Percentiles rank a stretch among this genome's conserved stretches.
These are phyloP conservation scores for Porphyridium purpureum DNA, from an alignment of 23 red algal species.

Conservation along the genomic window DNA sequence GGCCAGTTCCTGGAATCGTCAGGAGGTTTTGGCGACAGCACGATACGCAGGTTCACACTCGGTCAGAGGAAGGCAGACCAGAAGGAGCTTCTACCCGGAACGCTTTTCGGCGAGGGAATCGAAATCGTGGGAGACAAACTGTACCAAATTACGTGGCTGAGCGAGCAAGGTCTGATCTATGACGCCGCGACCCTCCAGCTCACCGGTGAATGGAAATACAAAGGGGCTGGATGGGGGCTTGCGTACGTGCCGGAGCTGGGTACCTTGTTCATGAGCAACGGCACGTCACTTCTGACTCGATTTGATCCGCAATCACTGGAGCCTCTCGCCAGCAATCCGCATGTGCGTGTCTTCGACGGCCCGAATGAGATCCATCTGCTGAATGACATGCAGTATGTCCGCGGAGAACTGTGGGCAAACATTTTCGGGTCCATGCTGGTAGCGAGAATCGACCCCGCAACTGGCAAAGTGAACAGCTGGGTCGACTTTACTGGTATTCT, in stretches of 20 bases:
- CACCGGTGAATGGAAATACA: constrained; percentile 39
- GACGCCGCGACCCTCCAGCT: constrained; percentile 37
- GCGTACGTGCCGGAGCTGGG: constrained; percentile 21
- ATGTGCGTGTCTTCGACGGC: constrained; percentile 23
- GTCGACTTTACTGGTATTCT: constrained; percentile 30
- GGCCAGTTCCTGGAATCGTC: not conserved
- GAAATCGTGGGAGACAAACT: too few relatives aligned
- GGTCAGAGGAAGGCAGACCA: not conserved
- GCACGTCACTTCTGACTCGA: constrained; percentile 10
- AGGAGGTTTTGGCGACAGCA: not conserved
- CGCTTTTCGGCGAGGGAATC: too few relatives aligned
- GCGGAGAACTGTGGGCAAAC: constrained; percentile 70
- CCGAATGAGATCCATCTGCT: constrained; percentile 26
- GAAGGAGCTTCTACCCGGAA: too few relatives aligned
- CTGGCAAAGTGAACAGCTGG: constrained; percentile 26
- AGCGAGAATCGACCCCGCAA: constrained; percentile 38
- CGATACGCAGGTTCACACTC: not conserved
- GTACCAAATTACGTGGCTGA: too few relatives aligned
- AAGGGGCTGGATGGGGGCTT: constrained; percentile 62
- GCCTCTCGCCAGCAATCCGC: not conserved
- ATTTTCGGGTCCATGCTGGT: constrained; percentile 39
- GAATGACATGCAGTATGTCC: constrained; percentile 49
- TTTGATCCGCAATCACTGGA: not conserved
- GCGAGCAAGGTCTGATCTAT: constrained; percentile 33
- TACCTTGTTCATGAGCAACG: constrained; percentile 56